Evolutionary conservation across 345 rosid genomes (phyloP), one percentile per base, ranked within the genome.

Genomic region (Eucalyptus viminalis): DNA sequence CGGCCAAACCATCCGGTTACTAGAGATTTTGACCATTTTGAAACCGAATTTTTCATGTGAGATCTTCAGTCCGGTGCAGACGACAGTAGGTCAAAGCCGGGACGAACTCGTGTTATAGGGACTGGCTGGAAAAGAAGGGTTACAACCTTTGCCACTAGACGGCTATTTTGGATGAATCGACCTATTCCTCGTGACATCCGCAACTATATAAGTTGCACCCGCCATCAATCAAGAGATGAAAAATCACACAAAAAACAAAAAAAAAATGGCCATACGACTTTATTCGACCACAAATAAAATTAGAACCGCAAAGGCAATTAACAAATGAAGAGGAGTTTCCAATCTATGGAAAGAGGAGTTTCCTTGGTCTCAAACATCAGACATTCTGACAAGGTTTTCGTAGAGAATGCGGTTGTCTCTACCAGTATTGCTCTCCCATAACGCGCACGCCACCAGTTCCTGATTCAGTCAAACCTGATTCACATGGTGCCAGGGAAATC

Each of bases 381-480:
- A 89, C 94, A 95, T 92, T 89, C 92, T 19, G 67, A 96, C 98
- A 50, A 98, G 97, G 94, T 96, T 96, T 87, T 90, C 91, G 89
- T 98, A 98, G 54, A 98, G 93, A 89, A 98, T 95, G 87, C 96
- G 96, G 89, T 97, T 99, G 91, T 98, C 99, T 92, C 99, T 94
- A 88, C 99, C 99, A 1, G 98, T 96, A 95, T 95, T 95, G 95
- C 97, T 98, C 95, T 96, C 99, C 80, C 97, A 90, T 91, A 96
- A 92, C 17, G 99, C 99, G 90, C 98, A 95, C 88, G 96, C 98
- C 92, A 94, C 99, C 49, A 97, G 96, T 88, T 98, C 99, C 99
- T 98, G 94, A 89, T 45, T 65, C 49, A 11, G 65, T 72, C 37
- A 45, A 22, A 22, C 40, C 27, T 9, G 7, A 29, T 60, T 25